Base-by-base conservation (phyloP, 495 filamentous ascomycete species). In the Evansstolkia leycettana region DNA sequence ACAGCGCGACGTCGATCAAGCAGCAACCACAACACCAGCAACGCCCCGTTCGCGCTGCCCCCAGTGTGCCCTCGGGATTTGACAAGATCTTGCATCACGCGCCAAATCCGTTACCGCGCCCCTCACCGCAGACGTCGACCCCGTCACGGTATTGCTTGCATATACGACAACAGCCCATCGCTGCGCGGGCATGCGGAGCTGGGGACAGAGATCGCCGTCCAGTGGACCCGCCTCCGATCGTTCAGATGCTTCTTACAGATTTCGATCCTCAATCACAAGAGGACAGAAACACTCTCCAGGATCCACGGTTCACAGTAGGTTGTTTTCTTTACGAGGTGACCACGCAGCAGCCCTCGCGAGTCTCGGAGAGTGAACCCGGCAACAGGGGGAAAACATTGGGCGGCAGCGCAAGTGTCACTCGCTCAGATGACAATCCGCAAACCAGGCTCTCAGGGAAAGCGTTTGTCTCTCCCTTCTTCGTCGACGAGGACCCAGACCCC, bases 141-240 rank as follows among this genome's bases (percentile, higher is more conserved):
- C 51, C 47, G n/a, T 48, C 59, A 20, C 57, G 62, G 17, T 75
- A 75, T 48, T 55, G 57, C 19, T 71, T 98, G 28, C 69, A 67
- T 19, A 76, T 98, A 25, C 82, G 90, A 10, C 90, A 98, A 50
- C 90, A 98, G 43, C 90, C 90, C 19, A 64, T 77, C 3, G 87
- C 85, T 5, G 90, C 89, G 27, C 75, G 90, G 49, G 85, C 86
- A 31, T 96, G 90, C 57, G 89, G 90, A 6, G 93, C 92, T 43
- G 88, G 88, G 35, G 90, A 95, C 55, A 65, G 89, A 47, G 90
- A 98, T 54, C 79, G 90, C 17, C 74, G 90, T 36, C 84, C 93
- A 17, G 85, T 98, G 31, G 90, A 98, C 45, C 90, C 90, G 10
- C 90, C 90, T 8, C 90, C 90, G 15, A 94, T 98, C 47, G 74